These are phyloP conservation scores for Chalciporus pseudorubinellus DNA, from an alignment of 768 basidiomycete genomes.

Conservation along the genomic window DNA sequence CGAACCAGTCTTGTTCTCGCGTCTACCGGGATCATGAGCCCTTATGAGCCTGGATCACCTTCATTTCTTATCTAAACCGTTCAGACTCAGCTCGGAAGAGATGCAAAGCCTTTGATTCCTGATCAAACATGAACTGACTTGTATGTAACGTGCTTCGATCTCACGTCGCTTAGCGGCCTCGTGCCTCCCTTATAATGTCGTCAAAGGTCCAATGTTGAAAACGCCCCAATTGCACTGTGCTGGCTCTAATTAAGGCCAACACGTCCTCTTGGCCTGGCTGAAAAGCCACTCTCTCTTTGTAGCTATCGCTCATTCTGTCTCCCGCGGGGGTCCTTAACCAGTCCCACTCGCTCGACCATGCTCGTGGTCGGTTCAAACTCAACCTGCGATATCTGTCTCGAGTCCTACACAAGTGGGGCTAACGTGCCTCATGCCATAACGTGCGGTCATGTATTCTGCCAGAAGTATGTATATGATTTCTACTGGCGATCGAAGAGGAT, in stretches of 20 bases:
- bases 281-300: conserved; percentile 20
- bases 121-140: conserved; percentile 5
- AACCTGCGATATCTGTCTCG: conserved; percentile 74
- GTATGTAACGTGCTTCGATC: conserved; percentile 27
- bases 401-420: conserved; percentile 50
- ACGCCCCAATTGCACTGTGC: conserved; percentile 19
- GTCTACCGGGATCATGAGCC: neutral
- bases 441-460: conserved; percentile 75
- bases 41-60: neutral
- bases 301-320: conserved; percentile 12
- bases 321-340: conserved; percentile 33
- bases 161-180: conserved; percentile 36
- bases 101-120: conserved; percentile 8
- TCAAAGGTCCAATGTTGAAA: conserved; percentile 19
- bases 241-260: conserved; percentile 25
- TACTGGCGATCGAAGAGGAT: conserved; percentile 4
- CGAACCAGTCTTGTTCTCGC: conserved; percentile 6
- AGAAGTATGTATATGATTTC: conserved; percentile 34
- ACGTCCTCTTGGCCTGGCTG: conserved; percentile 32
- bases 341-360: conserved; percentile 47
- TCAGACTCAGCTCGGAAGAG: conserved; percentile 12
- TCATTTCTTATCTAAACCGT: conserved; percentile 6
- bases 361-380: conserved; percentile 63
- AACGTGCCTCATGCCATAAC: conserved; percentile 63
- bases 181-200: conserved; percentile 35